These are phyloP conservation scores for Luffa aegyptiaca DNA, from an alignment of 306 rosid species.

Conservation along the genomic window DNA sequence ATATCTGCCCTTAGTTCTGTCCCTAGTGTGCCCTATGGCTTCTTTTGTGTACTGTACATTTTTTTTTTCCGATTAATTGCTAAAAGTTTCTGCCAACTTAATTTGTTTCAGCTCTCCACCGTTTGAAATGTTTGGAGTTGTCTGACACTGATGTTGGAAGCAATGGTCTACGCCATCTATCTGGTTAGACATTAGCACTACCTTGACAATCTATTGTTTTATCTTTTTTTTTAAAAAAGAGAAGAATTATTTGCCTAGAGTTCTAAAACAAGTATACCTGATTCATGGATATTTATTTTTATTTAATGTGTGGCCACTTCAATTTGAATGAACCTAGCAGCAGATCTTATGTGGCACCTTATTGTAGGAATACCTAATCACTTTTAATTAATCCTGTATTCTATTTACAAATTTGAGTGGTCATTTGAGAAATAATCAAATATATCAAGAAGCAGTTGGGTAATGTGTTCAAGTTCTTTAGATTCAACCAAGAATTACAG, in stretches of 20 bases:
- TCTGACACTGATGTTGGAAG: slow-evolving; percentile 86
- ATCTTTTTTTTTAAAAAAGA: background rate
- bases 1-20: background rate
- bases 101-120: slow-evolving; percentile 47
- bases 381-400: background rate
- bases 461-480: background rate
- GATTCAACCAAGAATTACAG: background rate
- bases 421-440: background rate
- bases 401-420: background rate
- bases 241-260: background rate
- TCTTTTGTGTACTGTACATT: background rate
- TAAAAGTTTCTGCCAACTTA: slow-evolving; percentile 8
- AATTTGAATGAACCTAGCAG: background rate
- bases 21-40: background rate
- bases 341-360: background rate
- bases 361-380: background rate
- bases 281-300: background rate
- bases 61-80: slow-evolving; percentile 4
- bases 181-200: slow-evolving; percentile 40
- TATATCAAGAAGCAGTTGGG: background rate
- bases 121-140: slow-evolving; percentile 76
- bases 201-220: background rate
- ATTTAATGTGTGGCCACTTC: background rate
- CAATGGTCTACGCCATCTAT: slow-evolving; percentile 73
- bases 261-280: background rate